Evolutionary conservation across 2,329 filamentous ascomycete species (phyloP).

Genomic region (Elsinoe arachidis): DNA sequence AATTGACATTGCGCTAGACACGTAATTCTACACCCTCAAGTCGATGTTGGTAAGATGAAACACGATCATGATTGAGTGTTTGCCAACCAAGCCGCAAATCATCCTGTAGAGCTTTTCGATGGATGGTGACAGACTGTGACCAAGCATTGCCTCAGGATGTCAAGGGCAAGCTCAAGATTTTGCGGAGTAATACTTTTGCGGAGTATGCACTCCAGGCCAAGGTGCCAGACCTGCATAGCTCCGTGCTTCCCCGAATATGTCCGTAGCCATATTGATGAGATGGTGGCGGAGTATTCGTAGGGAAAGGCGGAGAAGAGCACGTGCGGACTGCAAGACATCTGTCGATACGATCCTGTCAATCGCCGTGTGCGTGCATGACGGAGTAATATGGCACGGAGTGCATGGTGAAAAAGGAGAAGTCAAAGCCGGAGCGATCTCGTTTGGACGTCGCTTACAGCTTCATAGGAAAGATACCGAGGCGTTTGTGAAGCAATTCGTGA

Average conservation of each 20-base stretch:
- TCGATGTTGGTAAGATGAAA: too few relatives aligned
- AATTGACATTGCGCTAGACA: not conserved
- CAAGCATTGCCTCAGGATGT: too few relatives aligned
- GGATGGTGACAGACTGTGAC: too few relatives aligned
- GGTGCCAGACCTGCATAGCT: not conserved
- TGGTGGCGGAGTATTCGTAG: not conserved
- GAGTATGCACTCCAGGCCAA: slow-evolving; percentile 1
- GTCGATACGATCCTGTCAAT: not conserved
- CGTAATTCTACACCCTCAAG: too few relatives aligned
- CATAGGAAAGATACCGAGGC: not conserved
- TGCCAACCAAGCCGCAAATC: too few relatives aligned
- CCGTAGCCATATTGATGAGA: not conserved
- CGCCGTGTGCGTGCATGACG: not conserved
- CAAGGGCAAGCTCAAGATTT: too few relatives aligned
- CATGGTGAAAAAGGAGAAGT: not conserved
- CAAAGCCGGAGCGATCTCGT: not conserved
- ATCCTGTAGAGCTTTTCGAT: too few relatives aligned
- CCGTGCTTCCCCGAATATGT: not conserved
- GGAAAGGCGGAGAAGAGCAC: not conserved
- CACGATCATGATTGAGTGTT: too few relatives aligned
- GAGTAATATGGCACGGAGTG: not conserved
- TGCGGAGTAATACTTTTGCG: not conserved
- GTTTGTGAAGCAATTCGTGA: not conserved
- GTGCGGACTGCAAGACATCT: not conserved
- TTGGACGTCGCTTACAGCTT: not conserved